Conservation (phyloP, 1,139 yeast species). For the Kurtzmaniella natalensis region DNA sequence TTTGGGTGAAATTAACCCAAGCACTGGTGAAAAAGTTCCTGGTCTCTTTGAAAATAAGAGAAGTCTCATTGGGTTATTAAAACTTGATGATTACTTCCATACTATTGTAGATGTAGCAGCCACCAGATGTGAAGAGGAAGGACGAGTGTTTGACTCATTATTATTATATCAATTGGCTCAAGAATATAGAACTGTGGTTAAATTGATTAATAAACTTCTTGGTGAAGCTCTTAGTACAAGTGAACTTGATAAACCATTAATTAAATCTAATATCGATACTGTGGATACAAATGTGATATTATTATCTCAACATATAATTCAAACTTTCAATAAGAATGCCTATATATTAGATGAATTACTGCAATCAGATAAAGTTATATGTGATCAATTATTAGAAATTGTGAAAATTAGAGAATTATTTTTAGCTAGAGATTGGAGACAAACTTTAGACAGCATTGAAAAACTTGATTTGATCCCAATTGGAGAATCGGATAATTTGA, state of each 20-base stretch:
- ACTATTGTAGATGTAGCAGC: constrained; percentile 86
- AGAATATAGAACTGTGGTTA: constrained; percentile 82
- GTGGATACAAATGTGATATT: constrained; percentile 47
- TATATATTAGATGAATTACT: constrained; percentile 43
- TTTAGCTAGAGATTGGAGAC: constrained; percentile 56
- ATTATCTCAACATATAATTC: constrained; percentile 55
- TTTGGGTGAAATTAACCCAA: constrained; percentile 68
- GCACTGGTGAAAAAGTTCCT: constrained; percentile 73
- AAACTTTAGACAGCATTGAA: constrained; percentile 53
- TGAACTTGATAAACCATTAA: constrained; percentile 64
- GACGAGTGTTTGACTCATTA: constrained; percentile 82
- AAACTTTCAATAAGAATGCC: constrained; percentile 49
- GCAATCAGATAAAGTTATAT: constrained; percentile 53
- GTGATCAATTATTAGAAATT: constrained; percentile 59
- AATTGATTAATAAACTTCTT: constrained; percentile 67
- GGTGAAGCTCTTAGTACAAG: constrained; percentile 77
- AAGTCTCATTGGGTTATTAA: constrained; percentile 55
- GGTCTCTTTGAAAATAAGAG: constrained; percentile 84
- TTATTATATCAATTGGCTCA: constrained; percentile 83
- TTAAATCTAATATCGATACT: constrained; percentile 22
- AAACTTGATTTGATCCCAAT: constrained; percentile 67
- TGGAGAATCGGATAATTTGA: constrained; percentile 32
- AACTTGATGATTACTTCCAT: constrained; percentile 43
- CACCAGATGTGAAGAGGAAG: constrained; percentile 84
- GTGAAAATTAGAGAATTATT: constrained; percentile 65